Evolutionary conservation across 257 asterid species (phyloP).

Genomic region (Plantago ovata): DNA sequence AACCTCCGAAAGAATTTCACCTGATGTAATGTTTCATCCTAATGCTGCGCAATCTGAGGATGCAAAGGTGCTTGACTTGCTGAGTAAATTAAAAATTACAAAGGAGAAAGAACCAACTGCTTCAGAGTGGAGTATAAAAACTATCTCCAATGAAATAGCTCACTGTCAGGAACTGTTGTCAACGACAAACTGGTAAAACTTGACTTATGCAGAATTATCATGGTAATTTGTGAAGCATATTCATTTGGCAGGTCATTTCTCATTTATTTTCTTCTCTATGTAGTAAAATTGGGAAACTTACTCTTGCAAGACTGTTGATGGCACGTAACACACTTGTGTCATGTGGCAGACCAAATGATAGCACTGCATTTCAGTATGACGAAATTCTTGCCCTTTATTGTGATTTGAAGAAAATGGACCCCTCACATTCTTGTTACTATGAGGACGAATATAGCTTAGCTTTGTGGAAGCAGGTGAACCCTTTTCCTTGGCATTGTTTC

Average conservation of each 20-base stretch:
- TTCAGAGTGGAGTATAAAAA: conserved; percentile 43
- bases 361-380: conserved; percentile 35
- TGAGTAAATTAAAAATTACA: conserved; percentile 35
- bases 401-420: conserved; percentile 74
- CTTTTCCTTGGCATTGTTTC: conserved; percentile 5
- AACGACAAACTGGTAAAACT: conserved; percentile 63
- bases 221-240: conserved; percentile 10
- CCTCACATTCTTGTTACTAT: conserved; percentile 64
- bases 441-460: conserved; percentile 72
- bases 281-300: conserved; percentile 96
- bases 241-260: conserved; percentile 14
- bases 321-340: conserved; percentile 56
- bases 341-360: conserved; percentile 29
- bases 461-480: conserved; percentile 67
- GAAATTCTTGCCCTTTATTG: conserved; percentile 72
- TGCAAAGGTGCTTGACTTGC: conserved; percentile 32
- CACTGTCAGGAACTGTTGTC: conserved; percentile 71
- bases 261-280: conserved; percentile 18
- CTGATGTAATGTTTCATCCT: conserved; percentile 41
- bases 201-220: conserved; percentile 12
- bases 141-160: conserved; percentile 58
- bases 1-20: conserved; percentile 34
- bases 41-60: conserved; percentile 37
- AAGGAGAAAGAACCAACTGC: conserved; percentile 30
- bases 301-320: conserved; percentile 86